phyloP scores from a whole-genome alignment of 257 asterid species.

The Solanum chaucha region DNA sequence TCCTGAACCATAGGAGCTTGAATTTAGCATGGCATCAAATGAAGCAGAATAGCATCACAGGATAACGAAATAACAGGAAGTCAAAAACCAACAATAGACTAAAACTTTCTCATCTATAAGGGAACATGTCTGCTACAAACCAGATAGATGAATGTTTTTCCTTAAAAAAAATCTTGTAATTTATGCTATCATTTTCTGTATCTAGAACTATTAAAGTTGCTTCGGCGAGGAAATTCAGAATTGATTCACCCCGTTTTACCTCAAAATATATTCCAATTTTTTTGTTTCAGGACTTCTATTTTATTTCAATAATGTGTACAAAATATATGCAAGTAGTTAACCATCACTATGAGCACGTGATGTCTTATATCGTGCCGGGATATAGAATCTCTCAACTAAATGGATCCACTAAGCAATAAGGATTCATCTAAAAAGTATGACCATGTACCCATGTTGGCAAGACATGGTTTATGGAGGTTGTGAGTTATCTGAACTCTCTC shows the following conservation, averaged over 20 bases:
- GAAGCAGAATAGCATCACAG: background rate
- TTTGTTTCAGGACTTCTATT: background rate
- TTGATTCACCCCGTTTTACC: background rate
- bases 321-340: background rate
- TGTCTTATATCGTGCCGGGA: too few relatives aligned
- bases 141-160: background rate
- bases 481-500: too few relatives aligned
- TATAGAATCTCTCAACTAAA: too few relatives aligned
- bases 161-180: background rate
- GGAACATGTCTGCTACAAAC: background rate
- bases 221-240: background rate
- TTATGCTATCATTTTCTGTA: background rate
- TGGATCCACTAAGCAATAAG: too few relatives aligned
- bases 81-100: background rate
- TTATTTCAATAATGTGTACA: background rate
- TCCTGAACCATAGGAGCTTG: constrained; percentile 29
- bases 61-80: background rate
- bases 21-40: background rate
- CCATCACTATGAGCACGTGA: background rate
- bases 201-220: background rate
- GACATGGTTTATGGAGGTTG: too few relatives aligned
- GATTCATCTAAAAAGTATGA: too few relatives aligned
- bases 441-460: too few relatives aligned
- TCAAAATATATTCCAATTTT: background rate
- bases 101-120: background rate